These are phyloP conservation scores for Cutaneotrichosporon mucoides DNA, from an alignment of 1,284 basidiomycete species.

Conservation along the genomic window DNA sequence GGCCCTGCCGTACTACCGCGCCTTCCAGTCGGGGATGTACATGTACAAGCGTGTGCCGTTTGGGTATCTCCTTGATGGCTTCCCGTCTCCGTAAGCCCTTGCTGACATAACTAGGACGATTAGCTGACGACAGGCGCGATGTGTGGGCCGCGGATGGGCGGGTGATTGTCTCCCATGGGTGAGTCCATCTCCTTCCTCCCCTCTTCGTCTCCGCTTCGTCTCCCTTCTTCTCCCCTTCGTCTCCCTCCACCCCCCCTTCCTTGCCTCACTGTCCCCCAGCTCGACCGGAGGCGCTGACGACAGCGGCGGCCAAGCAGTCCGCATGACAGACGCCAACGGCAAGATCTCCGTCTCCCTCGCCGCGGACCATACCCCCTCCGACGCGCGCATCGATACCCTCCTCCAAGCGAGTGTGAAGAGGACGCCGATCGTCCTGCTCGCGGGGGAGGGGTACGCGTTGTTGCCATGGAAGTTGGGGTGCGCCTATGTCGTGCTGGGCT, in stretches of 20 bases:
- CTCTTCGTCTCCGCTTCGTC: too few relatives aligned
- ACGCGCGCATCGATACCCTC: slow-evolving; percentile 37
- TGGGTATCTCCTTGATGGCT: slow-evolving; percentile 44
- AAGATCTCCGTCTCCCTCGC: slow-evolving; percentile 12
- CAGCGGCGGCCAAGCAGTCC: slow-evolving; percentile 20
- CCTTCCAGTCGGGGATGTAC: slow-evolving; percentile 45
- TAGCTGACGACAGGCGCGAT: slow-evolving; percentile 31
- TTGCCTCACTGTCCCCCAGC: too few relatives aligned
- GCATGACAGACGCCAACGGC: slow-evolving; percentile 5
- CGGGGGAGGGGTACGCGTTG: slow-evolving; percentile 35
- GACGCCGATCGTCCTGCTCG: slow-evolving; percentile 37
- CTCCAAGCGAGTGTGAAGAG: slow-evolving; percentile 24
- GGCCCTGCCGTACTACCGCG: slow-evolving; percentile 44
- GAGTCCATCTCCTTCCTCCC: not conserved
- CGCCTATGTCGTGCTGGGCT: slow-evolving; percentile 41
- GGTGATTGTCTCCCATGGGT: slow-evolving; percentile 45
- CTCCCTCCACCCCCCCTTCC: too few relatives aligned
- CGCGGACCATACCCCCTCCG: slow-evolving; percentile 32
- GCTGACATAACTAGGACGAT: too few relatives aligned
- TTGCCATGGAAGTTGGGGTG: slow-evolving; percentile 36
- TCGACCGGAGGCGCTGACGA: not conserved
- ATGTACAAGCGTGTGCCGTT: slow-evolving; percentile 33
- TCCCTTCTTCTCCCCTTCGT: too few relatives aligned
- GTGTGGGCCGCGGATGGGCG: slow-evolving; percentile 37
- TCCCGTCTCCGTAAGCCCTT: slow-evolving; percentile 33